These are phyloP conservation scores for Gamsiella multidivaricata DNA, from an alignment of 192 early-diverging fungal genomes.

Conservation along the genomic window DNA sequence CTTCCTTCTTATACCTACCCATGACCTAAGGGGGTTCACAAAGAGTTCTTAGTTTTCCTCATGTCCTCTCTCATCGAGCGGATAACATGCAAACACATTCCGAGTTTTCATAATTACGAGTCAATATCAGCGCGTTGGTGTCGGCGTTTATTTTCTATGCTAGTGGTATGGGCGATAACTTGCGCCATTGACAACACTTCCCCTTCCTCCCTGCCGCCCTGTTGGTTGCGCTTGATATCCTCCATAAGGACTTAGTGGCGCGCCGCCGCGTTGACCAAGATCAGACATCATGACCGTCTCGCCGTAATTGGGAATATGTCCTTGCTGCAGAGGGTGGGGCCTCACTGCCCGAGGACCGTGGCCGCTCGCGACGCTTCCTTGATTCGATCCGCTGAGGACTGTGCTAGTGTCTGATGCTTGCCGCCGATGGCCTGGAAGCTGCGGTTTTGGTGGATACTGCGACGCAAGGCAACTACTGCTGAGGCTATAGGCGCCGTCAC, in stretches of 20 bases:
- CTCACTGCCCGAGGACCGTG: constrained; percentile 8
- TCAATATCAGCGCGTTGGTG: no score
- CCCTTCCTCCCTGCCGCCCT: no score
- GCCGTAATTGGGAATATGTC: constrained; percentile 22
- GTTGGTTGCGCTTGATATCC: constrained; percentile 8
- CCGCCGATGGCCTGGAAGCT: constrained; percentile 13
- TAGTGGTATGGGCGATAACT: background rate
- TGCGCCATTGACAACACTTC: background rate
- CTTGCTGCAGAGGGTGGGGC: constrained; percentile 38
- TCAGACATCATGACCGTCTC: constrained; percentile 42
- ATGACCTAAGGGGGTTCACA: background rate
- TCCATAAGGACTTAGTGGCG: constrained; percentile 7
- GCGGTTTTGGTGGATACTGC: background rate
- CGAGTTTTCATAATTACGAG: no score
- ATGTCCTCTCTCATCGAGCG: no score
- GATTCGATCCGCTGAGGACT: constrained; percentile 45
- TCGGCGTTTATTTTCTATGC: no score
- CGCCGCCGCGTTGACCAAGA: constrained; percentile 24
- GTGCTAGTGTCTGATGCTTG: constrained; percentile 39
- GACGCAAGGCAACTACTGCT: background rate
- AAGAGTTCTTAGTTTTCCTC: no score
- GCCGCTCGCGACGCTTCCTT: constrained; percentile 43
- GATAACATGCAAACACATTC: no score
- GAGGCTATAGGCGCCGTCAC: constrained; percentile 13
- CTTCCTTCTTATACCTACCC: background rate